A percentile compares a stretch with the other conserved stretches of the same genome.
These are phyloP conservation scores for Larix kaempferi DNA, from an alignment of 75 land plant genomes.

Conservation along the genomic window DNA sequence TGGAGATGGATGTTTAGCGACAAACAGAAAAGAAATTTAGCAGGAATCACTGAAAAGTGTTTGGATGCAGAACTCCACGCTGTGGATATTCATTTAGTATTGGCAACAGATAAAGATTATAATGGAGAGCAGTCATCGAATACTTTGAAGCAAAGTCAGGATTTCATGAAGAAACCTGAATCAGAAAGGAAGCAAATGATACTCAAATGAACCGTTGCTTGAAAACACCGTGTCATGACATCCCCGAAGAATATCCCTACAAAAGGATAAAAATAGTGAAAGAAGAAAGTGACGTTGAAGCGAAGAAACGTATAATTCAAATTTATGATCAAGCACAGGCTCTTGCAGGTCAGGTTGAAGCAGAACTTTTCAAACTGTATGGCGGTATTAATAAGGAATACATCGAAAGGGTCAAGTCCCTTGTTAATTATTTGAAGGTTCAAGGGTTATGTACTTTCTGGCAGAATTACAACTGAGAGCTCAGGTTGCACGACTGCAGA, in stretches of 20 bases:
- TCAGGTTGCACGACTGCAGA: not conserved
- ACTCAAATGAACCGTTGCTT: not conserved
- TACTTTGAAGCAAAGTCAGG: not conserved
- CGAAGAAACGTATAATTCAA: not conserved
- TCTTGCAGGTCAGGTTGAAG: not conserved
- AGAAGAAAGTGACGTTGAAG: not conserved
- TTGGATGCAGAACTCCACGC: not conserved
- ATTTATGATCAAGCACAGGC: not conserved
- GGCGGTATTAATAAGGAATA: conserved; percentile 2
- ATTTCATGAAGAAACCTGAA: no score
- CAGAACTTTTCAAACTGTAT: not conserved
- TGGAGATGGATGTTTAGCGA: conserved; percentile 1
- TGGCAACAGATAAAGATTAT: not conserved
- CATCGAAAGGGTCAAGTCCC: not conserved
- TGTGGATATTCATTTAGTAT: conserved; percentile 1
- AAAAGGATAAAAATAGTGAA: conserved; percentile 6
- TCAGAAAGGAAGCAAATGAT: not conserved
- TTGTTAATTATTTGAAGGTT: not conserved
- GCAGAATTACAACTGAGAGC: not conserved
- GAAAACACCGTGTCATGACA: not conserved
- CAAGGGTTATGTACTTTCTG: not conserved
- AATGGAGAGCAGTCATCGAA: not conserved
- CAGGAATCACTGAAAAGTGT: not conserved
- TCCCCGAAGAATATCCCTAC: not conserved
- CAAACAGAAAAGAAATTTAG: not conserved